Evolutionary conservation across 2,329 filamentous ascomycete species (phyloP), one percentile per base, ranked within the genome.

Genomic region (Clathrospora elynae): DNA sequence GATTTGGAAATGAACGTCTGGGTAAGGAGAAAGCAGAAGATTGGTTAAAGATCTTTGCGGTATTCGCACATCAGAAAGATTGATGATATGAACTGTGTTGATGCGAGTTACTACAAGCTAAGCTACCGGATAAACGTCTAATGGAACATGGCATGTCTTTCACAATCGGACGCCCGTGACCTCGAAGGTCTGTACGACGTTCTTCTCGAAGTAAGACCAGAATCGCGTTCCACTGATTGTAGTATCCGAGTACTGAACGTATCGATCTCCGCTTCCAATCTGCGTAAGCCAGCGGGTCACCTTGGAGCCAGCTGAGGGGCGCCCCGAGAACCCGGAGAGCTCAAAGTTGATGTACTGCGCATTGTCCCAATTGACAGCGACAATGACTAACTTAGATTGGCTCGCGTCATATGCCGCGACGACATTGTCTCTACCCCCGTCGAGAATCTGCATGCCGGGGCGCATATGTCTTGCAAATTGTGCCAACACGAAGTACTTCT

Each of bases 1-100:
- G 25, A 32, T 1, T 51, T 47, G 3, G 46, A 49, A 1, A 29
- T 20, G 17, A 46, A 63, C 4, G 31, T 65, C 5, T 65, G 62
- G 71, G 61, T 72, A 0, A 62, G 64, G 45, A 59, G 60, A 49
- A 71, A 67, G 49, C 59, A 65, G 37, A 59, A 40, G 19, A 63
- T 62, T 16, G 61, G 61, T 20, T 63, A 32, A 53, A 19, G 6
- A 26, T n/a, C 17, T 36, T 11, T n/a, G n/a, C n/a, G n/a, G n/a
- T n/a, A n/a, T n/a, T n/a, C n/a, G n/a, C n/a, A n/a, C n/a, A n/a
- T n/a, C n/a, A n/a, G n/a, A n/a, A n/a, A n/a, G n/a, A n/a, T n/a
- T n/a, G n/a, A n/a, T n/a, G n/a, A n/a, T n/a, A n/a, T n/a, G n/a
- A n/a, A n/a, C n/a, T n/a, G n/a, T n/a, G n/a, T n/a, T n/a, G n/a